These are phyloP conservation scores for Cornus kousa DNA, from an alignment of 148 eudicot genomes.

Conservation along the genomic window DNA sequence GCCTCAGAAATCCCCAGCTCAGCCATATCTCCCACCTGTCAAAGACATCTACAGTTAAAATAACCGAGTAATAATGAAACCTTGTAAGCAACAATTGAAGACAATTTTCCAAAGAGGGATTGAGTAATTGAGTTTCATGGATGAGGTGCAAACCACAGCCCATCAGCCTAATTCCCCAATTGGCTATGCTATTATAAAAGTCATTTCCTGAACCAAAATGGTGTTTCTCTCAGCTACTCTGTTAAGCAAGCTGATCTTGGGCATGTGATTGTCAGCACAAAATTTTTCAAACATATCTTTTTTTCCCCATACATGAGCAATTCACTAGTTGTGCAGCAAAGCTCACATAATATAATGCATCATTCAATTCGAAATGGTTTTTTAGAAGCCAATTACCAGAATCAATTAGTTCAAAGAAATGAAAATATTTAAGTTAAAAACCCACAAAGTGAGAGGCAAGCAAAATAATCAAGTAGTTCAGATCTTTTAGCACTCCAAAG, in stretches of 20 bases:
- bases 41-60: neutral
- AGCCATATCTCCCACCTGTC: constrained; percentile 58
- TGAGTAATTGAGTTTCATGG: neutral
- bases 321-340: neutral
- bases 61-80: neutral
- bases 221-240: neutral
- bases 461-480: too few species aligned
- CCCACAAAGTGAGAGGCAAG: neutral
- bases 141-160: neutral
- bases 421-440: neutral
- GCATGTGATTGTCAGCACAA: neutral
- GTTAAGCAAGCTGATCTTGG: neutral
- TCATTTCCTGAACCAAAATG: neutral
- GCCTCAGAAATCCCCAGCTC: constrained; percentile 77
- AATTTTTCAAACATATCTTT: too few species aligned
- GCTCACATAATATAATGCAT: neutral
- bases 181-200: neutral
- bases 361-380: neutral
- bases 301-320: too few species aligned
- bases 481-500: neutral
- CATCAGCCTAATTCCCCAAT: neutral
- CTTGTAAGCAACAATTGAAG: neutral
- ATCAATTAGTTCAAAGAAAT: neutral
- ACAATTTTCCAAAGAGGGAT: neutral
- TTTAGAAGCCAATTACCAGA: neutral